These are phyloP conservation scores for Globisporangium lucens DNA, from an alignment of 352 stramenopile species.

Conservation along the genomic window DNA sequence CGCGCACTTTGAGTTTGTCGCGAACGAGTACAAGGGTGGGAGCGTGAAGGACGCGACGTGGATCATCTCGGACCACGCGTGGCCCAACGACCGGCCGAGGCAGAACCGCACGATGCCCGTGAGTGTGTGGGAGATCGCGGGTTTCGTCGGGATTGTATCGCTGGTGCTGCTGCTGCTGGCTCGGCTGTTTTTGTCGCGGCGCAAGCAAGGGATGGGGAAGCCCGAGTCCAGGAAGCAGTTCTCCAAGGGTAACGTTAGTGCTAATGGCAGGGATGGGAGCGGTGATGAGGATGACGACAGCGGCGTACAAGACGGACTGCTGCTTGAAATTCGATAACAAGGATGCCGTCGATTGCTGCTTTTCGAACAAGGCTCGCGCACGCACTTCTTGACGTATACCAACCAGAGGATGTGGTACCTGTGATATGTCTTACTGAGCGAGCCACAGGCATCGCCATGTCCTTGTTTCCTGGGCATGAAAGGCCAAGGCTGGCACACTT, in stretches of 20 bases:
- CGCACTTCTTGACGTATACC: no score
- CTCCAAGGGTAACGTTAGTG: not conserved
- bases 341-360: no score
- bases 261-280: not conserved
- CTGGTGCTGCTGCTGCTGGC: constrained; percentile 12
- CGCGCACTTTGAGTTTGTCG: constrained; percentile 52
- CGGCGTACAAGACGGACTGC: not conserved
- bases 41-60: constrained; percentile 16
- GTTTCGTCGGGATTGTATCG: not conserved
- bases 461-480: no score
- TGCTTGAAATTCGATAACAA: not conserved
- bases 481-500: no score
- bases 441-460: no score
- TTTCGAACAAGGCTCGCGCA: no score
- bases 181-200: constrained; percentile 5
- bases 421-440: no score
- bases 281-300: not conserved
- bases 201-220: not conserved
- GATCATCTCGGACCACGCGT: constrained; percentile 50
- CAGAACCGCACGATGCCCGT: constrained; percentile 15
- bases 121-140: constrained; percentile 7
- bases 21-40: constrained; percentile 21
- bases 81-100: constrained; percentile 33
- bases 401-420: no score
- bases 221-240: not conserved